Evolutionary conservation across 305 asterid genomes (phyloP), one percentile per base, ranked within the genome.

Genomic region (Fraxinus latifolia): DNA sequence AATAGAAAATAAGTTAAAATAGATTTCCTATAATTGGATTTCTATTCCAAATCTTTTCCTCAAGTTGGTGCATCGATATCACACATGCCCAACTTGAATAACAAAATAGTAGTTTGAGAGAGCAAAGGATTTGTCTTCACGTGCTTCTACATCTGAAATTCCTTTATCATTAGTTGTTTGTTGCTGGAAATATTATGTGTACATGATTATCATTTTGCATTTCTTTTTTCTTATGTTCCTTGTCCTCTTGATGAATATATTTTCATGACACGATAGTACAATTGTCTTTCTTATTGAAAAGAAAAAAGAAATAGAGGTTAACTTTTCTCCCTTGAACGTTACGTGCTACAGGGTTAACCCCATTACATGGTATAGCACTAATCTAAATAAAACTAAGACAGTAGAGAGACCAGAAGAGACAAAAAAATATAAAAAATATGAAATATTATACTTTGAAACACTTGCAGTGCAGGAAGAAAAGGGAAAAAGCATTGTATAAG

Each of bases 401-500:
- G 15, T 65, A 65, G 34, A 65, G 34, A 23, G 33, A 65, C 34
- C 73, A 65, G 8, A 75, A 2, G 62, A 5, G 32, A 31, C 2
- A 23, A 53, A 74, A 36, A 17, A 31, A 25, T 37, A 7, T 0
- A 6, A 77, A 76, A 31, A 44, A 8, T 44, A 44, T 44, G 25
- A 17, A 76, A 44, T 76, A 76, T 76, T 15, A 15, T 19, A 27
- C 39, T 76, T 15, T 44, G 58, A 50, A 76, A 42, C 32, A 27
- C 68, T 76, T 47, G 17, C 36, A 32, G 39, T 70, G 39, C 72
- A 34, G 70, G 36, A 25, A 53, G 25, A 17, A 58, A 76, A 33
- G 31, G 75, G 44, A 76, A 74, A 67, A 73, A 72, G 62, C 75
- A 76, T 25, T 75, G 83, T 47, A 55, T 34, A 71, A 68, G 14